Percentiles rank a stretch among this genome's conserved stretches.
phyloP scores from a whole-genome alignment of 2,329 filamentous ascomycete genomes.

The Dryadomyces quercivorus region DNA sequence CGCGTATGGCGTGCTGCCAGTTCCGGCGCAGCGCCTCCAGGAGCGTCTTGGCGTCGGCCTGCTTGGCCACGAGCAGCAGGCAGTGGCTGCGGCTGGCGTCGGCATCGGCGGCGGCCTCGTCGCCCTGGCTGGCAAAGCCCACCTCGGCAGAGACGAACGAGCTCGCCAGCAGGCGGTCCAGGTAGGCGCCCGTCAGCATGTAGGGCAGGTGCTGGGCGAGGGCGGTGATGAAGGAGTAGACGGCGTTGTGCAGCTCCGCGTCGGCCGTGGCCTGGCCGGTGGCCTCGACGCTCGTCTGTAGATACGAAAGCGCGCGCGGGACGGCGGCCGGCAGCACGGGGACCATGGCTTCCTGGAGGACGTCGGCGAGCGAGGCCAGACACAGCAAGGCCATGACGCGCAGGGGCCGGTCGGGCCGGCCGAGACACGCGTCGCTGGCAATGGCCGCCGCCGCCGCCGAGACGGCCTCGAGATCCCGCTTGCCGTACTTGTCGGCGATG shows the following conservation, averaged over 20 bases:
- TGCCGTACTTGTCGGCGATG: constrained; percentile 89
- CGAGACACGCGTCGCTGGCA: constrained; percentile 63
- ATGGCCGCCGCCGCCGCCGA: constrained; percentile 65
- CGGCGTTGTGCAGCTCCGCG: constrained; percentile 64
- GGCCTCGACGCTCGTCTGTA: constrained; percentile 48
- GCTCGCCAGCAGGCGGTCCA: constrained; percentile 59
- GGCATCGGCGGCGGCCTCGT: constrained; percentile 45
- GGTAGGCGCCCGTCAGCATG: constrained; percentile 67
- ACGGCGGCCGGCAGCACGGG: constrained; percentile 69
- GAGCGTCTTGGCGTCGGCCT: constrained; percentile 64
- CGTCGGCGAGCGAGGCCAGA: constrained; percentile 78
- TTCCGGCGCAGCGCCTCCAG: constrained; percentile 62
- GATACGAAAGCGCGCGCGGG: constrained; percentile 57
- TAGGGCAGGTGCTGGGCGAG: constrained; percentile 76
- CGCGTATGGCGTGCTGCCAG: constrained; percentile 51
- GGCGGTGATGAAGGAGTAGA: constrained; percentile 67
- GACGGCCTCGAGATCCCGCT: constrained; percentile 72
- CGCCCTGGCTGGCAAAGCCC: constrained; percentile 44
- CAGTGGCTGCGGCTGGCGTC: constrained; percentile 56
- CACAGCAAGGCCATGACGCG: constrained; percentile 79
- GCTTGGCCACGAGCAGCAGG: constrained; percentile 61
- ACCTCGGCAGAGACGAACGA: constrained; percentile 61
- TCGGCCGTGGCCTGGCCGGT: constrained; percentile 22
- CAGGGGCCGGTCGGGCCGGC: constrained; percentile 58
- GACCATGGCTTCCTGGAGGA: constrained; percentile 75